These are phyloP conservation scores for Parasarocladium wereldwijsianum DNA, from an alignment of 2,329 filamentous ascomycete genomes.

Conservation along the genomic window DNA sequence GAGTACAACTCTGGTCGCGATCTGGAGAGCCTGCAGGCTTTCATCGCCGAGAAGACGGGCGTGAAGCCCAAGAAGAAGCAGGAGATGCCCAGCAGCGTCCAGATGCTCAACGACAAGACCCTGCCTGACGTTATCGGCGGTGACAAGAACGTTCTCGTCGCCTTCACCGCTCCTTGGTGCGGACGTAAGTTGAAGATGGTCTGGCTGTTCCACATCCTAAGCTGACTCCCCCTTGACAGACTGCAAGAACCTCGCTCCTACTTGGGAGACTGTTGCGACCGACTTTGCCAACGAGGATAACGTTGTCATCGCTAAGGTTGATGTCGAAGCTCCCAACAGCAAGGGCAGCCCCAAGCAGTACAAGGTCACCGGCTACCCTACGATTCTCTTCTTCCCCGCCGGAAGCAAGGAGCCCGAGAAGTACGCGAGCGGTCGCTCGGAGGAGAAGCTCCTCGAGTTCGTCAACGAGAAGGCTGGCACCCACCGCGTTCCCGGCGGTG, in stretches of 20 bases:
- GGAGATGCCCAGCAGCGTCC: conserved; percentile 58
- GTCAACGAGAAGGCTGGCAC: conserved; percentile 84
- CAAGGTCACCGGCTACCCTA: conserved; percentile 77
- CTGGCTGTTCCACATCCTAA: conserved; percentile 6
- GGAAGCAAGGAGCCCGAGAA: conserved; percentile 56
- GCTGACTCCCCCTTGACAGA: too few species aligned
- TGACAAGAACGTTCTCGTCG: conserved; percentile 82
- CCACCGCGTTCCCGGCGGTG: conserved; percentile 68
- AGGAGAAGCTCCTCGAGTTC: conserved; percentile 64
- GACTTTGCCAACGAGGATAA: conserved; percentile 66
- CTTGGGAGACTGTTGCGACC: conserved; percentile 74
- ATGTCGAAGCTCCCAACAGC: conserved; percentile 76
- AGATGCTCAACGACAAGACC: conserved; percentile 63
- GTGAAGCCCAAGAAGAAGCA: conserved; percentile 65
- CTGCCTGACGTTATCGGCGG: conserved; percentile 68
- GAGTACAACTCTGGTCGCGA: conserved; percentile 84
- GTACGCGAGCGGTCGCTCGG: conserved; percentile 64
- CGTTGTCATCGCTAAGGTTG: conserved; percentile 87
- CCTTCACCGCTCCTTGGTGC: conserved; percentile 97
- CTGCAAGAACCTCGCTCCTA: conserved; percentile 88
- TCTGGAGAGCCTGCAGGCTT: conserved; percentile 67
- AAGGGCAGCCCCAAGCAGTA: conserved; percentile 65
- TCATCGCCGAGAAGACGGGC: conserved; percentile 77
- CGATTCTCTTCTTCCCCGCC: conserved; percentile 93
- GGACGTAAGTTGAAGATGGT: conserved; percentile 58